A percentile compares a stretch with the other conserved stretches of the same genome.
phyloP scores from a whole-genome alignment of 768 basidiomycete species.

The Lactarius hatsudake region DNA sequence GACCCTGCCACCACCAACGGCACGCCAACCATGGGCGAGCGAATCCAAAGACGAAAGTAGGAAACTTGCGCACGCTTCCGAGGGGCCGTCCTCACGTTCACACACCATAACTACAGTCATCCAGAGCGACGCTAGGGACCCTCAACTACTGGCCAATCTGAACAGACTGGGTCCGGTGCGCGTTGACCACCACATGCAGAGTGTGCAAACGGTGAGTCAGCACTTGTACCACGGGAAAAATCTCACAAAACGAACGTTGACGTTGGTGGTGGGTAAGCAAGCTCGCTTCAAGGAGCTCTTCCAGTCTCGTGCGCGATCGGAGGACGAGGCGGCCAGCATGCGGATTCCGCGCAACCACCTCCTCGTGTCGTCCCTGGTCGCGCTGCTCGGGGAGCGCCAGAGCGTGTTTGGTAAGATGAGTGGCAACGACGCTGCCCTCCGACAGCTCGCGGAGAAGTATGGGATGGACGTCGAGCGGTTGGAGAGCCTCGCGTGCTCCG shows the following conservation, averaged over 20 bases:
- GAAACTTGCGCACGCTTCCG: background rate
- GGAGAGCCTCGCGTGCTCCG: constrained; percentile 49
- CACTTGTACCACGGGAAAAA: background rate
- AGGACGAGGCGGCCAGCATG: constrained; percentile 47
- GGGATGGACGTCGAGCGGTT: constrained; percentile 53
- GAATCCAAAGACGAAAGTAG: constrained; percentile 22
- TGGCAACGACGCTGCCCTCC: constrained; percentile 31
- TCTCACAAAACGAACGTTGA: background rate
- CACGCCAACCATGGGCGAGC: constrained; percentile 17
- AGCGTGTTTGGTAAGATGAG: constrained; percentile 15
- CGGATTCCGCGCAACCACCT: constrained; percentile 51
- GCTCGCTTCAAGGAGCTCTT: constrained; percentile 43
- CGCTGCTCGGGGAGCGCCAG: constrained; percentile 66
- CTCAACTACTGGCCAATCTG: constrained; percentile 66
- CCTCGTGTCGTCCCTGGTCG: constrained; percentile 49
- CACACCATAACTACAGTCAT: constrained; percentile 3
- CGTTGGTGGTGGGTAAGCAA: constrained; percentile 14
- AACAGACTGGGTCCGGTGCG: constrained; percentile 61
- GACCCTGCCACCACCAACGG: background rate
- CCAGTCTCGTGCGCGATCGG: constrained; percentile 52
- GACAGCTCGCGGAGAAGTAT: constrained; percentile 51
- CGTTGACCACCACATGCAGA: constrained; percentile 63
- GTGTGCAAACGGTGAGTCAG: constrained; percentile 45
- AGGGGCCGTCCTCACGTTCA: background rate
- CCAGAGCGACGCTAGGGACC: constrained; percentile 61